These are phyloP conservation scores for Exobasidium rhododendri DNA, from an alignment of 1,284 basidiomycete species.

Conservation along the genomic window DNA sequence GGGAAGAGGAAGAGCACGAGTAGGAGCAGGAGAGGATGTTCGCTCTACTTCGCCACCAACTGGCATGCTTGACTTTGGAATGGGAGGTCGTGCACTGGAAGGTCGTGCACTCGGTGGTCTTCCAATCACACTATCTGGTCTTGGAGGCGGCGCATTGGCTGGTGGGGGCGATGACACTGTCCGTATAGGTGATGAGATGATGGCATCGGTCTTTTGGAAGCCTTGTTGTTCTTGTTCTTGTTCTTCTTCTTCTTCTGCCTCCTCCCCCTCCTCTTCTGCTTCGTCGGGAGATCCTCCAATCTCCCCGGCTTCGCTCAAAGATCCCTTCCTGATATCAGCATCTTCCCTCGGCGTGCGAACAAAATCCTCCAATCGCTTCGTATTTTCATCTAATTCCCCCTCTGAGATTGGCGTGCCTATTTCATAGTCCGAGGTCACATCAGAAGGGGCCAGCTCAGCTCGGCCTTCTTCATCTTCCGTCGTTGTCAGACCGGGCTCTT, in stretches of 20 bases:
- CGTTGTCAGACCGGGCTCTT: conserved; percentile 2
- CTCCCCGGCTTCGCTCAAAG: too few species aligned
- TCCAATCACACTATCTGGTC: conserved; percentile 16
- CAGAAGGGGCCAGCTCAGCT: not conserved
- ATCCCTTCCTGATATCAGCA: not conserved
- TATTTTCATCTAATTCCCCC: conserved; percentile 29
- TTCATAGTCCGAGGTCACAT: not conserved
- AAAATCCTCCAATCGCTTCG: conserved; percentile 33
- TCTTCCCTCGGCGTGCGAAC: conserved; percentile 11
- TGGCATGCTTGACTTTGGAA: conserved; percentile 30
- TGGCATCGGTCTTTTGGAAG: too few species aligned
- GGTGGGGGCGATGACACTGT: not conserved
- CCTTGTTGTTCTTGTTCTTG: too few species aligned
- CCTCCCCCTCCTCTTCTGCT: not conserved
- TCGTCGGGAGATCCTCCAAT: not conserved
- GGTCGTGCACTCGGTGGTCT: too few species aligned
- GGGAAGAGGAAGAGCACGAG: conserved; percentile 8
- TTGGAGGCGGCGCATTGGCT: conserved; percentile 17
- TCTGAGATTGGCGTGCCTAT: conserved; percentile 19
- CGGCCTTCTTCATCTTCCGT: conserved; percentile 3
- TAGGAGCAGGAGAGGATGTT: conserved; percentile 10
- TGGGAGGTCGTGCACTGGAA: conserved; percentile 34
- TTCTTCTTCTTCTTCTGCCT: not conserved
- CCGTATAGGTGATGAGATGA: not conserved
- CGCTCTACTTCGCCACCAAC: not conserved